phyloP scores from a whole-genome alignment of 495 filamentous ascomycete species.

The Lentithecium fluviatile region DNA sequence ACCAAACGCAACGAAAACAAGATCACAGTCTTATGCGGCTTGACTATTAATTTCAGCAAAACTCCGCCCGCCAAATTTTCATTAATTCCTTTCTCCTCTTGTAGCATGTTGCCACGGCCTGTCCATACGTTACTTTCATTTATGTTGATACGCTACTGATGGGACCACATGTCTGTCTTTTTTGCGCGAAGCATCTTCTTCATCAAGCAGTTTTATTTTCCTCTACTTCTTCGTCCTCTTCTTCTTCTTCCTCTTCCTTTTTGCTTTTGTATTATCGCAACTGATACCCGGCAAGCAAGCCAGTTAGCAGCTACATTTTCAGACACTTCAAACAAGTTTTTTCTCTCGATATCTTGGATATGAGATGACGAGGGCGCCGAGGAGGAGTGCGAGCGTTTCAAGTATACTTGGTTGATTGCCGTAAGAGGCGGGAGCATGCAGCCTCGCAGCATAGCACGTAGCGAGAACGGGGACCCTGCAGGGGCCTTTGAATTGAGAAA shows the following conservation, averaged over 20 bases:
- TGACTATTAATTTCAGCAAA: neutral
- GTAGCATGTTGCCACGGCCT: conserved; percentile 11
- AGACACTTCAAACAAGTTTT: neutral
- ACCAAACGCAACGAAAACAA: neutral
- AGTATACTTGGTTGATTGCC: neutral
- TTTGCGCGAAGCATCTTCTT: neutral
- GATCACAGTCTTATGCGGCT: neutral
- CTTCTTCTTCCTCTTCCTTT: neutral
- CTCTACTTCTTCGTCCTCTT: no score
- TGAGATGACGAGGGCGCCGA: neutral
- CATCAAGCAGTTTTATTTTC: no score
- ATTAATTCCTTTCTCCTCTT: neutral
- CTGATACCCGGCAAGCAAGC: neutral
- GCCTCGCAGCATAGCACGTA: conserved; percentile 10
- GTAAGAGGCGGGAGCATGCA: neutral
- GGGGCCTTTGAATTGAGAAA: conserved; percentile 22
- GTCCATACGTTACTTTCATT: conserved; percentile 1
- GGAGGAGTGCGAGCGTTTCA: neutral
- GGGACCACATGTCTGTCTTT: neutral
- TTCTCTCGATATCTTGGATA: neutral
- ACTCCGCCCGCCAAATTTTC: neutral
- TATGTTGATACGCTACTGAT: neutral
- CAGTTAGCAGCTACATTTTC: neutral
- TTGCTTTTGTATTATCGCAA: conserved; percentile 4
- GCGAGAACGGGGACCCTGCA: conserved; percentile 8